Evolutionary conservation across 2,329 filamentous ascomycete species (phyloP).

Genomic region (Cadophora malorum): DNA sequence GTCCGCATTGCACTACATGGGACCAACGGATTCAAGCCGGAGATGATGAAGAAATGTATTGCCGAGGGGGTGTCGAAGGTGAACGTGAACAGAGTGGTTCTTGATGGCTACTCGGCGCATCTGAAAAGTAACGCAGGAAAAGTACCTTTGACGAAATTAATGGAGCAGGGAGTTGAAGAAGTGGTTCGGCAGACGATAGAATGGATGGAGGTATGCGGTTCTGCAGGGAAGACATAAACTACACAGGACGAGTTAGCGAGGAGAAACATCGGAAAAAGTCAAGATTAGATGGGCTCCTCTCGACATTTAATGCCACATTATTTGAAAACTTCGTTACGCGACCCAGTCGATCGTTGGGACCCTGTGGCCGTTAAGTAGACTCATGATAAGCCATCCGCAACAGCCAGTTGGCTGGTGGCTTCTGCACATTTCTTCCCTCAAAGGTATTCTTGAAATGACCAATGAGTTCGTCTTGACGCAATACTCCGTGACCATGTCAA

Average conservation of each 20-base stretch:
- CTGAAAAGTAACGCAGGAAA: constrained; percentile 47
- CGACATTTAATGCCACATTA: neutral
- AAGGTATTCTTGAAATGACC: neutral
- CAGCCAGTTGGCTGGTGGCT: neutral
- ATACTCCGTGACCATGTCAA: neutral
- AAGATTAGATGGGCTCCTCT: neutral
- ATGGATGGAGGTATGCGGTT: constrained; percentile 48
- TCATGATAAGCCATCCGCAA: neutral
- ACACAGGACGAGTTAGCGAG: neutral
- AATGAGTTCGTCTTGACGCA: neutral
- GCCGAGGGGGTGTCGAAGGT: constrained; percentile 56
- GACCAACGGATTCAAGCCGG: constrained; percentile 58
- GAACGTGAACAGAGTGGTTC: constrained; percentile 62
- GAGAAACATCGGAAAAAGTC: neutral
- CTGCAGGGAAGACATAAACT: constrained; percentile 45
- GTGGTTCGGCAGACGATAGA: constrained; percentile 47
- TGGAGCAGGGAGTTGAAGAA: constrained; percentile 51
- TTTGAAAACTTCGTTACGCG: neutral
- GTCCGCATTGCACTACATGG: constrained; percentile 60
- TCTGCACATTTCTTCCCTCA: neutral
- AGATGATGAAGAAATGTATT: constrained; percentile 59
- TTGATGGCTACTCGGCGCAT: constrained; percentile 54
- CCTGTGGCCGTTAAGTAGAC: neutral
- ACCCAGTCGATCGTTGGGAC: neutral
- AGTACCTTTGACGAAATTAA: constrained; percentile 44